A percentile compares a stretch with the other conserved stretches of the same genome.
phyloP scores from a whole-genome alignment of 1,284 basidiomycete species.

The Moesziomyces sp. region DNA sequence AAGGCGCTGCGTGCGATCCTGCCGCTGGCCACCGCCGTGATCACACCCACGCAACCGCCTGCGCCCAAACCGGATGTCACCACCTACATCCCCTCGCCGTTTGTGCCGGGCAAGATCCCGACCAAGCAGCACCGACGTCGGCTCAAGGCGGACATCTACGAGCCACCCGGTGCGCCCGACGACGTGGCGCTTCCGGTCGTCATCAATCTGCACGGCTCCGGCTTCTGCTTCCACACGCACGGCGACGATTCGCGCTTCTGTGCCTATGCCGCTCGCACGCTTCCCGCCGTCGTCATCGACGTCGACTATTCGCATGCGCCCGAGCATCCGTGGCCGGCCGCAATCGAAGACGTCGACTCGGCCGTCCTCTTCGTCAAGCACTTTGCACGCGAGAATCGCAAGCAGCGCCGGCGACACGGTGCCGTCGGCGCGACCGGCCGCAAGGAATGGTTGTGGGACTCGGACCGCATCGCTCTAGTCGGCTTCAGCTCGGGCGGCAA shows the following conservation, averaged over 20 bases:
- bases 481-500: constrained; percentile 55
- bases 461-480: constrained; percentile 39
- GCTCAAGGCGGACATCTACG: constrained; percentile 45
- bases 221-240: constrained; percentile 45
- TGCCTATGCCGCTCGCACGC: constrained; percentile 21
- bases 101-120: constrained; percentile 34
- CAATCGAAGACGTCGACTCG: constrained; percentile 78
- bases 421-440: constrained; percentile 22
- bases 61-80: constrained; percentile 36
- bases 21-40: constrained; percentile 23
- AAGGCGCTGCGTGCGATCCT: constrained; percentile 36
- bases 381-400: constrained; percentile 28
- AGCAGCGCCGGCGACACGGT: constrained; percentile 32
- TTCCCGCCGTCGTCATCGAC: constrained; percentile 72
- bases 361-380: constrained; percentile 73
- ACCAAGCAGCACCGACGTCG: constrained; percentile 33
- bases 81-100: constrained; percentile 44
- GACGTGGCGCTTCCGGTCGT: constrained; percentile 37
- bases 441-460: constrained; percentile 44
- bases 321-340: constrained; percentile 78
- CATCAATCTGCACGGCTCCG: constrained; percentile 54
- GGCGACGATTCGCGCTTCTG: constrained; percentile 49
- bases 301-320: constrained; percentile 81
- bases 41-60: constrained; percentile 35
- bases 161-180: constrained; percentile 17